Evolutionary conservation across 139 green algal genomes (phyloP), one percentile per base, ranked within the genome.

Genomic region (Diplosphaera chodatii): DNA sequence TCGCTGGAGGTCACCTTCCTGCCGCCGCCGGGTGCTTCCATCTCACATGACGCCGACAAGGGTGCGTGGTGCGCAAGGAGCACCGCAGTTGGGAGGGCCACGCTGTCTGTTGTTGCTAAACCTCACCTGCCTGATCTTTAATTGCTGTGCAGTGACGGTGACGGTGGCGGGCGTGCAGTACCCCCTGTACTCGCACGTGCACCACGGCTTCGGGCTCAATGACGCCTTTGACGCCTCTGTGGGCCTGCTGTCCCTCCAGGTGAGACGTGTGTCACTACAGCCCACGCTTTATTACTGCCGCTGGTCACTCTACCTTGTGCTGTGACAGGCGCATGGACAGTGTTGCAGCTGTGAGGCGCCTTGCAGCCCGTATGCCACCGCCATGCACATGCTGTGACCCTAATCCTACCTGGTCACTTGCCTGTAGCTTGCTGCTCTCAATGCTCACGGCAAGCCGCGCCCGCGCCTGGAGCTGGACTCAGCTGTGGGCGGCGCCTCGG

Each of bases 211-310:
- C 63, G 89, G 89, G 6, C 75, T 95, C 22, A 92, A 94, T 67
- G 89, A 95, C 55, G 89, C 89, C 1, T 94, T 89, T 72, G 85
- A 93, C 67, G 69, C 80, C 32, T 84, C 77, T 0, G 84, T 94
- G 3, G 78, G 70, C 3, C 32, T 85, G 27, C 80, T 92, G 69
- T 75, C 92, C 29, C 23, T 59, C 34, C 25, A 64, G 21, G 63
- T 37, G 28, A 1, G 25, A n/a, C n/a, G n/a, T n/a, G n/a, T n/a
- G n/a, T n/a, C n/a, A n/a, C n/a, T n/a, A n/a, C n/a, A n/a, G n/a
- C n/a, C n/a, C n/a, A n/a, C n/a, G n/a, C n/a, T n/a, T n/a, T n/a
- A n/a, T n/a, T n/a, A n/a, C n/a, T n/a, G n/a, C n/a, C n/a, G n/a
- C n/a, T n/a, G n/a, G n/a, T n/a, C n/a, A n/a, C n/a, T n/a, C n/a